phyloP scores from a whole-genome alignment of 2,329 filamentous ascomycete species.

The Diaporthe destruens region DNA sequence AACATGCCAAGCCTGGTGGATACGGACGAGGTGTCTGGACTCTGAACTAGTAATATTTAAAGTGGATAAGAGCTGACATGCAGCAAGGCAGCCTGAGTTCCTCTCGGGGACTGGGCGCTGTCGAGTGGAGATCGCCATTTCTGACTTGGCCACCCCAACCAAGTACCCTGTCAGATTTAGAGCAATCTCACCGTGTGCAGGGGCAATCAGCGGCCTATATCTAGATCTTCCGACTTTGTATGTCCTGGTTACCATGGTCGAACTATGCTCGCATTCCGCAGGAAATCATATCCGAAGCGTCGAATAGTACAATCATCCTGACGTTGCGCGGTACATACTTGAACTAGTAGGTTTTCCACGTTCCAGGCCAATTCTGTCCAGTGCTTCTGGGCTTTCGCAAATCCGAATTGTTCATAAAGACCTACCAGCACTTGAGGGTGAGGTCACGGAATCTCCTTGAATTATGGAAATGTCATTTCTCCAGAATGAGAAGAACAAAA shows the following conservation, averaged over 20 bases:
- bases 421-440: neutral
- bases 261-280: neutral
- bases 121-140: neutral
- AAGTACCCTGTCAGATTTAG: neutral
- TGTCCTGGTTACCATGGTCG: neutral
- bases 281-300: neutral
- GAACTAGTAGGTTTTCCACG: neutral
- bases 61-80: constrained; percentile 20
- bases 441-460: neutral
- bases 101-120: neutral
- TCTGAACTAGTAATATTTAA: neutral
- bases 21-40: neutral
- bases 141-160: neutral
- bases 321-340: neutral
- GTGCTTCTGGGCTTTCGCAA: too few species aligned
- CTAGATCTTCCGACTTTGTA: neutral
- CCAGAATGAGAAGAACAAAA: neutral
- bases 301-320: neutral
- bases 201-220: neutral
- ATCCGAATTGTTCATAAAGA: too few species aligned
- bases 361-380: neutral
- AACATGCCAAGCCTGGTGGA: too few species aligned
- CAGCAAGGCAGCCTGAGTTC: neutral
- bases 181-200: neutral
- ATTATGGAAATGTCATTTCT: neutral